phyloP scores from a whole-genome alignment of 495 filamentous ascomycete genomes.

The Friedmanniomyces simplex region DNA sequence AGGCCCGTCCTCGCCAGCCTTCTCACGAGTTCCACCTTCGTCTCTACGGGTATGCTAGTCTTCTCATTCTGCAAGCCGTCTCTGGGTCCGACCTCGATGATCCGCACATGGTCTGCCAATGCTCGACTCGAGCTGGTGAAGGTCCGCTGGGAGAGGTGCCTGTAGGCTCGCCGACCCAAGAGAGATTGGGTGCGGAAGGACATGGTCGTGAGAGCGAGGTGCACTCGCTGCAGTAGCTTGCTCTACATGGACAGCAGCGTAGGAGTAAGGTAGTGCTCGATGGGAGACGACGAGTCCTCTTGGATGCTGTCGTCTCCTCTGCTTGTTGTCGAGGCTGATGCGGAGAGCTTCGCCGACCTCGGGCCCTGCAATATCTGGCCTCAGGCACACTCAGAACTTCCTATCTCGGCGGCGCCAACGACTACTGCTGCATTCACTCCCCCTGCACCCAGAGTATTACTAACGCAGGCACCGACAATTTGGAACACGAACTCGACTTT shows the following conservation, averaged over 20 bases:
- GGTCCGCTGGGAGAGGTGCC: conserved; percentile 10
- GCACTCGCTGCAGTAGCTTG: not conserved
- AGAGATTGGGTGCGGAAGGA: not conserved
- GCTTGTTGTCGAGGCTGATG: too few relatives aligned
- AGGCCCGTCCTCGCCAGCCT: conserved; percentile 76
- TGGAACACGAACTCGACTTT: too few relatives aligned
- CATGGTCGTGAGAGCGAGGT: not conserved
- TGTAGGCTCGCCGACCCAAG: conserved; percentile 1
- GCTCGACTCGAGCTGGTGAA: conserved; percentile 5
- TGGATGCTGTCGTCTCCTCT: too few relatives aligned
- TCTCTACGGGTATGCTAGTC: conserved; percentile 62
- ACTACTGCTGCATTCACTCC: too few relatives aligned
- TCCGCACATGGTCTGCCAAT: conserved; percentile 40
- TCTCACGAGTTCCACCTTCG: conserved; percentile 76
- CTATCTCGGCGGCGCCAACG: too few relatives aligned
- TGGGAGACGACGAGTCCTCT: too few relatives aligned
- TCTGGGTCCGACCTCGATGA: conserved; percentile 88
- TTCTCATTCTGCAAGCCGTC: conserved; percentile 98
- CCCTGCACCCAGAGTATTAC: too few relatives aligned
- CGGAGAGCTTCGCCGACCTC: too few relatives aligned
- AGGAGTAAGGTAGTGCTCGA: too few relatives aligned
- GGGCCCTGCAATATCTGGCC: not conserved
- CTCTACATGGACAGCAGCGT: too few relatives aligned
- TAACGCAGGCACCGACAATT: too few relatives aligned
- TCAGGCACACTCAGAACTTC: not conserved